These are phyloP conservation scores for Geosmithia morbida DNA, from an alignment of 2,329 filamentous ascomycete genomes.

Conservation along the genomic window DNA sequence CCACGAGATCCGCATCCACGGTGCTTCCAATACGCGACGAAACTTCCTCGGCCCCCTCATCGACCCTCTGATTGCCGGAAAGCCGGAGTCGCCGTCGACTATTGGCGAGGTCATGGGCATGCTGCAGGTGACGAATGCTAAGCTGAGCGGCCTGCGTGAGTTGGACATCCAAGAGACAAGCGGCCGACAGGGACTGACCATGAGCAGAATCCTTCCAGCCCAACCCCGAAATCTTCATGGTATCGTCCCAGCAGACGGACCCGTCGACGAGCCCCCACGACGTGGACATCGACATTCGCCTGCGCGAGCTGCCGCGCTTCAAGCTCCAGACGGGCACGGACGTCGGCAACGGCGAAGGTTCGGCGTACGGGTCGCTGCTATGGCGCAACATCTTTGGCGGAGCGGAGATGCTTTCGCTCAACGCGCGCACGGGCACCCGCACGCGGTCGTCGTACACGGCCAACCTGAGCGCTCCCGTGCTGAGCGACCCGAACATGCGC, in stretches of 20 bases:
- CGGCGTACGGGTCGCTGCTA: constrained; percentile 75
- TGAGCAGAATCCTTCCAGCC: constrained; percentile 69
- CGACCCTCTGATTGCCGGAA: constrained; percentile 57
- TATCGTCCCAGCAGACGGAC: constrained; percentile 48
- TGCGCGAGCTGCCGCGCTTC: constrained; percentile 71
- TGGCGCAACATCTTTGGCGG: constrained; percentile 91
- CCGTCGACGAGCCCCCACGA: constrained; percentile 60
- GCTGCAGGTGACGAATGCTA: constrained; percentile 55
- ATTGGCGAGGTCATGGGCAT: constrained; percentile 65
- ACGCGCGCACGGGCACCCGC: constrained; percentile 77
- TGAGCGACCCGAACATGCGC: constrained; percentile 70
- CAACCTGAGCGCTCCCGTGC: constrained; percentile 66
- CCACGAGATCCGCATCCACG: constrained; percentile 70
- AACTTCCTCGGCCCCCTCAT: constrained; percentile 74
- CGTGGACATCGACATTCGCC: constrained; percentile 68
- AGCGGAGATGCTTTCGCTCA: constrained; percentile 76
- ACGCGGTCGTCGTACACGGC: constrained; percentile 87
- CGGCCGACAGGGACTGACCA: too few species aligned
- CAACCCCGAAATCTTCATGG: constrained; percentile 67
- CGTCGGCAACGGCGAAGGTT: constrained; percentile 84
- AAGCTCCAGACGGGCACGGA: constrained; percentile 91
- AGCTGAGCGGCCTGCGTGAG: constrained; percentile 68
- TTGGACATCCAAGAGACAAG: too few species aligned
- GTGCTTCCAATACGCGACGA: constrained; percentile 69
- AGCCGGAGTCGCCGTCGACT: constrained; percentile 55